These are phyloP conservation scores for Ammopiptanthus mongolicus DNA, from an alignment of 306 rosid genomes.

Conservation along the genomic window DNA sequence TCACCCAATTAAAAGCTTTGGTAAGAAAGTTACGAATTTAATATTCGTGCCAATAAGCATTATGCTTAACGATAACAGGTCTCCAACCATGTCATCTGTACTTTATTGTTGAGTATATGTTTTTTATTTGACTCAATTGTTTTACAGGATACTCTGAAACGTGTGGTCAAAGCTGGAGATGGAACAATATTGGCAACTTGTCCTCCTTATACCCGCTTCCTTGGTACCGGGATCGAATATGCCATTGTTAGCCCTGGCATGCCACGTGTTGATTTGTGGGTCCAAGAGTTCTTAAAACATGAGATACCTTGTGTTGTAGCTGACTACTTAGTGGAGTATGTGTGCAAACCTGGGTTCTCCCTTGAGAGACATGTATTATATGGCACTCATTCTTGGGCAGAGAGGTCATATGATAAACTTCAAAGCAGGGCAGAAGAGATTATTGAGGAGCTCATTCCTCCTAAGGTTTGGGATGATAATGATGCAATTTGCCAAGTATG, in stretches of 20 bases:
- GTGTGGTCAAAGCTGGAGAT: conserved; percentile 86
- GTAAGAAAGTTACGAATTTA: no score
- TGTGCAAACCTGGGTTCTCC: conserved; percentile 82
- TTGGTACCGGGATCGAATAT: conserved; percentile 54
- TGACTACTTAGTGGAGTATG: conserved; percentile 91
- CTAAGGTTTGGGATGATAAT: conserved; percentile 15
- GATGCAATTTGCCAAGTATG: conserved; percentile 54
- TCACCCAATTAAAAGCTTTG: no score
- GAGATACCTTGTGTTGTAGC: conserved; percentile 84
- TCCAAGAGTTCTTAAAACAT: conserved; percentile 80
- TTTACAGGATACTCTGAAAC: conserved; percentile 86
- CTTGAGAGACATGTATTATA: conserved; percentile 70
- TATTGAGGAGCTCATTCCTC: conserved; percentile 25
- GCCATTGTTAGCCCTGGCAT: conserved; percentile 79
- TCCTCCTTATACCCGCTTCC: conserved; percentile 85
- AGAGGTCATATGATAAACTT: conserved; percentile 51
- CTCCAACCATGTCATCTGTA: not conserved
- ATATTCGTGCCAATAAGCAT: no score
- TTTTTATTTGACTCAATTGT: not conserved
- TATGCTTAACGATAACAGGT: not conserved
- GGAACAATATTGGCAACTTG: conserved; percentile 87
- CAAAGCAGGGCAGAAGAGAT: conserved; percentile 60
- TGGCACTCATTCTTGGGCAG: conserved; percentile 71
- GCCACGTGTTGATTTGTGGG: conserved; percentile 80
- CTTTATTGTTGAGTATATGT: not conserved